phyloP scores from a whole-genome alignment of 257 asterid genomes.

The Lavandula angustifolia region DNA sequence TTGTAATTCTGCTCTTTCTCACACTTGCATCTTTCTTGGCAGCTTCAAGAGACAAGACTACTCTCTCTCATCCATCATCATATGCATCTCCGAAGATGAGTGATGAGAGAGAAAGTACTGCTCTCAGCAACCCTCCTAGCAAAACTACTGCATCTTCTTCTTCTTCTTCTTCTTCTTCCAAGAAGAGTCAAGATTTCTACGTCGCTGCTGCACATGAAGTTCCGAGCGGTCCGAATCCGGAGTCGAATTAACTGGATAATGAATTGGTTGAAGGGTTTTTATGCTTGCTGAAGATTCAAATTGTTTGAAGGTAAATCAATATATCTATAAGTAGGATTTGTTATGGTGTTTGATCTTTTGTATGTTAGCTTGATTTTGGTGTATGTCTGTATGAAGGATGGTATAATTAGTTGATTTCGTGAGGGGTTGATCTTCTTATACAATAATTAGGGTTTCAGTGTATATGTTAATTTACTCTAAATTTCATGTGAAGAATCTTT shows the following conservation, averaged over 20 bases:
- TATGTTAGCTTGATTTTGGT: not conserved
- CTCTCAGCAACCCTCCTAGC: not conserved
- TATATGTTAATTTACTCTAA: not conserved
- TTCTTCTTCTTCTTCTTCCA: not conserved
- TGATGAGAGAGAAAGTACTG: conserved; percentile 23
- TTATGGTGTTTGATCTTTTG: not conserved
- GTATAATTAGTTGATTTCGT: conserved; percentile 14
- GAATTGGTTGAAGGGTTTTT: conserved; percentile 3
- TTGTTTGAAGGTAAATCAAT: conserved; percentile 22
- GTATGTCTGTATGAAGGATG: conserved; percentile 4
- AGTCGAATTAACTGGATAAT: conserved; percentile 49
- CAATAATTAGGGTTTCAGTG: not conserved
- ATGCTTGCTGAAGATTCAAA: conserved; percentile 2
- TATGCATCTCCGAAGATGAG: conserved; percentile 11
- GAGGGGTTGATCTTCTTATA: not conserved
- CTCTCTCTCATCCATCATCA: conserved; percentile 28
- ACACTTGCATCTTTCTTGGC: conserved; percentile 25
- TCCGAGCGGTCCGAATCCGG: conserved; percentile 90
- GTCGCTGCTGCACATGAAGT: conserved; percentile 71
- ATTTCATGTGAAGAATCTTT: not conserved
- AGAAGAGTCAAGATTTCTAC: conserved; percentile 33
- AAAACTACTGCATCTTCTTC: not conserved
- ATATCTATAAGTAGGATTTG: not conserved
- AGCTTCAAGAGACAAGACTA: conserved; percentile 28
- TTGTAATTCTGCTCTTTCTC: conserved; percentile 38